Base-by-base conservation (phyloP, 148 eudicot species). In the Vaccinium macrocarpon region DNA sequence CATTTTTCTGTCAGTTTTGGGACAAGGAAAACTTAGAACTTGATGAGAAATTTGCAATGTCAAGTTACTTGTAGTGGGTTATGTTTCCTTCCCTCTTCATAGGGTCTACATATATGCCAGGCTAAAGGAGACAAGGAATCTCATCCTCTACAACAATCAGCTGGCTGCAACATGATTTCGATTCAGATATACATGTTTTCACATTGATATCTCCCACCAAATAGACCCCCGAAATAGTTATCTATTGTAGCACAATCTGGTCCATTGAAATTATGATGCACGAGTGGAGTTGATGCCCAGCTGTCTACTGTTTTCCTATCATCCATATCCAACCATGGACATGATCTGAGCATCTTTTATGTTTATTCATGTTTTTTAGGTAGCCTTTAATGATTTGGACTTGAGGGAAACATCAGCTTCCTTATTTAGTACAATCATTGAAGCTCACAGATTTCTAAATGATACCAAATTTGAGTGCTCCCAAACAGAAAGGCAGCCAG, bases 61-160 rank as follows among this genome's bases (percentile, higher is more conserved):
- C 29, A 19, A 35, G 6, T 50, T 50, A 18, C 9, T 6, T 15
- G 66, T 29, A 11, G 59, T 16, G 53, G 25, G 19, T 78, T 53
- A n/a, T 23, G 48, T 79, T 55, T 11, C 49, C 29, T 79, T n/a
- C 50, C 29, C 59, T 14, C 18, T 50, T 50, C 52, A 3, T 50
- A 50, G 52, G 46, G 46, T 56, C 49, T 9, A 75, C 46, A 75
- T 75, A 75, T 75, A 71, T 71, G 32, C 21, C 11, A 46, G 78
- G 53, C 25, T 35, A 27, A 75, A 48, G 78, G 78, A 75, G 53
- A 75, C 53, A 75, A 75, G 76, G 76, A 75, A 42, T 42, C 27
- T 42, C 52, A 75, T 75, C 82, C 27, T 50, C 52, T 10, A 51
- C 57, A 51, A 51, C 35, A 5, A 27, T 77, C 8, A 29, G n/a